Evolutionary conservation across 257 asterid genomes (phyloP), one percentile per base, ranked within the genome.

Genomic region (Anisodus tanguticus): DNA sequence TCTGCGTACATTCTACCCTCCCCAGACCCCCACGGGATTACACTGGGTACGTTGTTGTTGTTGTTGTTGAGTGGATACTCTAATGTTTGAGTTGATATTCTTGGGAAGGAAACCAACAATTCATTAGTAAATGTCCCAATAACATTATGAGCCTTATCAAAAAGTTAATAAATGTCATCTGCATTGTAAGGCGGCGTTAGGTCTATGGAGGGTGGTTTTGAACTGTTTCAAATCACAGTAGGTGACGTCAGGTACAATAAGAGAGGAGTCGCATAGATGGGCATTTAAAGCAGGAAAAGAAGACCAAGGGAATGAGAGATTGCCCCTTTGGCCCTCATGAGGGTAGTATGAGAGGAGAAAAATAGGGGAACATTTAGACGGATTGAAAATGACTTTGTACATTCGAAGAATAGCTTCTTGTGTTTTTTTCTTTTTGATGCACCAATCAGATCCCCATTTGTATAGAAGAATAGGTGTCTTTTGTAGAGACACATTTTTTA

Each of bases 271-370:
- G 3, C 64, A 74, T 26, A 13, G 47, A 47, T 77, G 64, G 22
- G 19, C 41, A 77, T 77, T 76, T 76, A 76, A 53, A 53, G 47
- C 47, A 53, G 64, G 22, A 49, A 77, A 53, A 53, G 49, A 77
- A 51, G 13, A 51, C 22, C 9, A 76, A 9, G 26, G 77, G 47
- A 64, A 26, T 49, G 26, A 49, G 8, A 77, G 82, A 22, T 8
- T 53, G 49, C 47, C 47, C 9, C 2, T 31, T 31, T 31, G 35
- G 35, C 35, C 35, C 16, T 53, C 2, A 77, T 53, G 3, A 51
- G 64, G 47, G 13, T 15, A 53, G 81, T 76, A 76, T 53, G 31
- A 8, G 49, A 76, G 41, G 82, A 53, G 47, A 31, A 1, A 31
- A 31, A 51, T 6, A 74, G 2, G 41, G n/a, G 66, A 77, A 54